phyloP scores from a whole-genome alignment of 495 filamentous ascomycete species.

The Xylaria telfairii region DNA sequence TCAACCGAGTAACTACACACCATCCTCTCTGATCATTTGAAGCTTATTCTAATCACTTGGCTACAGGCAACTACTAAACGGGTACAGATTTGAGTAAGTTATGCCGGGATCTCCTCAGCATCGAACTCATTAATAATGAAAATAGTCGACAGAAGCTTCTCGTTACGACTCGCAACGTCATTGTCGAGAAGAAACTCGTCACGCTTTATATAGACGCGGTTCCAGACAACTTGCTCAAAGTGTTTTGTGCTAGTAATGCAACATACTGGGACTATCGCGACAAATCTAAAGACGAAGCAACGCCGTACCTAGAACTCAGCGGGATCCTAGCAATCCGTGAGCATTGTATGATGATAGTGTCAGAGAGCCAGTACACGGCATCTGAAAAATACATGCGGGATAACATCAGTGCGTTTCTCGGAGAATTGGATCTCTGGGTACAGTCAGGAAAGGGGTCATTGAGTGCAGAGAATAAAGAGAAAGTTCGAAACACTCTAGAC shows the following conservation, averaged over 20 bases:
- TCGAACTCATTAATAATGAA: not conserved
- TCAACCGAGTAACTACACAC: not conserved
- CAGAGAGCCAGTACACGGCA: conserved; percentile 42
- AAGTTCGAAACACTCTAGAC: conserved; percentile 34
- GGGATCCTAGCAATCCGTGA: conserved; percentile 42
- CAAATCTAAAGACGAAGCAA: conserved; percentile 20
- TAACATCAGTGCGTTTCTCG: conserved; percentile 42
- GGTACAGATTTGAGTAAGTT: conserved; percentile 16
- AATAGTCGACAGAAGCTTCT: conserved; percentile 26
- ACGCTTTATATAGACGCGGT: conserved; percentile 32
- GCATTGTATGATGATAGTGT: conserved; percentile 46
- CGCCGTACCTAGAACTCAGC: conserved; percentile 43
- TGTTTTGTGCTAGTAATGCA: conserved; percentile 48
- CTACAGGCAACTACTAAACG: not conserved
- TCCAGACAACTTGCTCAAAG: conserved; percentile 28
- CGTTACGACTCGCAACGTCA: conserved; percentile 41
- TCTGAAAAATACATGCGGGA: conserved; percentile 41
- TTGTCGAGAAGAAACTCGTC: conserved; percentile 34
- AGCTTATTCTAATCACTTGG: not conserved
- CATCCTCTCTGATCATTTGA: too few species aligned
- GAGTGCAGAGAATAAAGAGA: conserved; percentile 40
- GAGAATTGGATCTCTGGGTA: conserved; percentile 47
- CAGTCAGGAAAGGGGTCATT: conserved; percentile 43
- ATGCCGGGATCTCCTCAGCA: not conserved
- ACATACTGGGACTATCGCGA: conserved; percentile 46